phyloP scores from a whole-genome alignment of 768 basidiomycete genomes.

The Collybia sp. region DNA sequence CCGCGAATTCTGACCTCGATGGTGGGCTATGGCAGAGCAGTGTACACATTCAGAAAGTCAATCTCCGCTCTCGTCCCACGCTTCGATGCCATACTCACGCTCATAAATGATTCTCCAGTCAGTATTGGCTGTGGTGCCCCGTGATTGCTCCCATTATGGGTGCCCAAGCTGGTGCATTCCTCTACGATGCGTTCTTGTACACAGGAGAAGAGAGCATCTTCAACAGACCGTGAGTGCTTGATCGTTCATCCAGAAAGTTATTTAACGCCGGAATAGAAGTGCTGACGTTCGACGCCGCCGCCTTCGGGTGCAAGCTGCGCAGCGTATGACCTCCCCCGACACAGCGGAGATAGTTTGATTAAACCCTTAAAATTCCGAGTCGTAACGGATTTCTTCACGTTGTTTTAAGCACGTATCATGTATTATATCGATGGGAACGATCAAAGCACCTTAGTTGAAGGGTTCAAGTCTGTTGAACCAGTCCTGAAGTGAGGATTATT shows the following conservation, averaged over 20 bases:
- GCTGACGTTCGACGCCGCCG: conserved; percentile 6
- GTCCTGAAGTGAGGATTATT: too few relatives aligned
- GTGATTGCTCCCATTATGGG: conserved; percentile 55
- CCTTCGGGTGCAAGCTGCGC: conserved; percentile 5
- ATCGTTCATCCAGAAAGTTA: too few relatives aligned
- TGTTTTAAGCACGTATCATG: too few relatives aligned
- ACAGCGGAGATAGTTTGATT: conserved; percentile 4
- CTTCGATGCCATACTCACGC: neutral
- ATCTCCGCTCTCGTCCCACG: conserved; percentile 15
- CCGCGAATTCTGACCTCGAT: conserved; percentile 64
- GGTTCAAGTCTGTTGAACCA: too few relatives aligned
- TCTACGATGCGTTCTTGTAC: conserved; percentile 59
- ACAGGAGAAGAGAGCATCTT: conserved; percentile 51
- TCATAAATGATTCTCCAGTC: conserved; percentile 28
- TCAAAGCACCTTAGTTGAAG: too few relatives aligned
- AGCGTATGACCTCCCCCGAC: conserved; percentile 7
- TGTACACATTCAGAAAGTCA: conserved; percentile 34
- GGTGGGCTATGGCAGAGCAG: conserved; percentile 57
- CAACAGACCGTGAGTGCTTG: conserved; percentile 42
- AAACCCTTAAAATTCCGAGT: neutral
- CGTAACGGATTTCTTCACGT: too few relatives aligned
- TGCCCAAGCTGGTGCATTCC: conserved; percentile 43
- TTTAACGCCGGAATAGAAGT: neutral
- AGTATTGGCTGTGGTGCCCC: conserved; percentile 76
- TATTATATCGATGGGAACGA: too few relatives aligned